Base-by-base conservation (phyloP, 495 filamentous ascomycete genomes). In the Podospora australis region DNA sequence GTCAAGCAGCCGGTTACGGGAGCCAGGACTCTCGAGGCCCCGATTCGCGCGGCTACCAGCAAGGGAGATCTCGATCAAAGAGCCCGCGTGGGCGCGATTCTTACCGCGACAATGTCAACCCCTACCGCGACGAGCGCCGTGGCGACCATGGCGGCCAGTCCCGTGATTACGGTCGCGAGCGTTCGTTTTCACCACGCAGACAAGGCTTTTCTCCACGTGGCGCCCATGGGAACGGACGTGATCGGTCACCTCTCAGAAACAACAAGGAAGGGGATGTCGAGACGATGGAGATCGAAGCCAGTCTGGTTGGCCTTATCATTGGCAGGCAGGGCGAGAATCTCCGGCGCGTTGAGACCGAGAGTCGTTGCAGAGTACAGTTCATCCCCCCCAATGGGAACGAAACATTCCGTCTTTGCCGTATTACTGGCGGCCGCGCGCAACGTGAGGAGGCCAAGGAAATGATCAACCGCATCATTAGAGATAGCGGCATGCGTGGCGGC, bases 311-410 rank as follows among this genome's bases (percentile, higher is more conserved):
- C 21, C 70, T 92, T 8, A 89, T 92, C 59, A 92, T 92, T 55
- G 87, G 87, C 11, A 77, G 87, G 28, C 81, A 87, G 53, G 87
- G 87, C 40, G 87, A 92, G 62, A 92, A 88, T 46, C 69, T 92
- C 22, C 73, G 86, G 49, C 81, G 83, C 28, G 82, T 92, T 47
- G 87, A 92, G 60, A 62, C 75, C 14, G 84, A 89, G 47, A 87
- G 82, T 11, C 76, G 79, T 4, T 84, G 86, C 54, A 69, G 86
- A 43, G 86, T 92, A 8, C 87, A 92, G 64, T 92, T 92, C 62
- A 71, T 89, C 36, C 84, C 83, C n/a, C 77, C 84, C 9, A 69
- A 70, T 44, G 82, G 86, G 50, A 72, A 71, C 35, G 85, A 82
- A 21, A 73, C 78, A n/a, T 77, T 77, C 54, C 78, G 87, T 17